Conservation (phyloP, 208 protist genomes). For the Acanthamoeba healyi region DNA sequence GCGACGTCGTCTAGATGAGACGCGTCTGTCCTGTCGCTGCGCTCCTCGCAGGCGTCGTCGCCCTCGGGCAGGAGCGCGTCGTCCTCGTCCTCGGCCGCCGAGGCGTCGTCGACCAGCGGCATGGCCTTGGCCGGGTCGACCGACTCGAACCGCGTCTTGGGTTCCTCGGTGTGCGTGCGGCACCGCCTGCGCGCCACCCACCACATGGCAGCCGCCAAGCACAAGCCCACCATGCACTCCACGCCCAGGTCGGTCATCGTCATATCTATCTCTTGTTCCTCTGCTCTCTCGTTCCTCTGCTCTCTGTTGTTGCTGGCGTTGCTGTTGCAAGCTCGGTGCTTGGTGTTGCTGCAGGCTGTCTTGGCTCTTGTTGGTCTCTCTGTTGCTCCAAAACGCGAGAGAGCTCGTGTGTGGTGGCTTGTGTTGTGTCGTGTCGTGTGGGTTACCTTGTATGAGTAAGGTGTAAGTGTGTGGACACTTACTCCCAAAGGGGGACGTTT, state of each 20-base stretch:
- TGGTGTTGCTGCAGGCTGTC: too few species aligned
- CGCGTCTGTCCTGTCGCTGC: not conserved
- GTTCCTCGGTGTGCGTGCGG: slow-evolving; percentile 14
- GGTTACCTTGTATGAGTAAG: not conserved
- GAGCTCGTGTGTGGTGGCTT: not conserved
- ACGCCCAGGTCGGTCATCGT: slow-evolving; percentile 16
- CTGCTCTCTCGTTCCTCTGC: not conserved
- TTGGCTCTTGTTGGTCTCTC: not conserved
- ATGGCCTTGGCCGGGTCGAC: not conserved
- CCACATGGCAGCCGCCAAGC: not conserved
- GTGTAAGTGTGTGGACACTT: not conserved
- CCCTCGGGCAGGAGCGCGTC: not conserved
- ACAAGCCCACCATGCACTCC: slow-evolving; percentile 21
- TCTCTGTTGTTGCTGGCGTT: too few species aligned
- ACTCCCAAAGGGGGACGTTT: too few species aligned
- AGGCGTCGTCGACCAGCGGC: not conserved
- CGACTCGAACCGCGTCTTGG: not conserved
- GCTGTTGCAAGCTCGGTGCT: too few species aligned
- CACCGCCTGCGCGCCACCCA: slow-evolving; percentile 32
- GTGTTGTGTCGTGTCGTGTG: not conserved
- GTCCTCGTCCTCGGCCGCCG: not conserved
- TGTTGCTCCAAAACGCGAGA: not conserved
- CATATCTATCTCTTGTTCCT: too few species aligned
- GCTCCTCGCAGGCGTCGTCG: not conserved
- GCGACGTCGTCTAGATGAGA: not conserved